Conservation (phyloP, 345 rosid genomes). For the Streptanthus diversifolius region DNA sequence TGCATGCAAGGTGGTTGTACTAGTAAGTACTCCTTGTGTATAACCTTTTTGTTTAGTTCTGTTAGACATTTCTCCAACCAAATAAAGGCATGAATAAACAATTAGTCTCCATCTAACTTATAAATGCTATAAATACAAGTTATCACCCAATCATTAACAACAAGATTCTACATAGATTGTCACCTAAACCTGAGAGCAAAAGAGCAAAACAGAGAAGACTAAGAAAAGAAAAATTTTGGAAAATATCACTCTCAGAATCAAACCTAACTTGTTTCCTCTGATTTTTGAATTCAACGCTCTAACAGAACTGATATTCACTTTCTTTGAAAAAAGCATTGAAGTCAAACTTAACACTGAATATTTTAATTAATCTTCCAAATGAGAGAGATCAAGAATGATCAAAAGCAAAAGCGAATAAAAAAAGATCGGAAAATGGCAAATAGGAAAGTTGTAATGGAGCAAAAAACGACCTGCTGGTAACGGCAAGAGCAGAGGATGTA, state of each 20-base stretch:
- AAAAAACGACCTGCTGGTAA: conserved; percentile 15
- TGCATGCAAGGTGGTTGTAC: conserved; percentile 37
- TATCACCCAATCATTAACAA: too few relatives aligned
- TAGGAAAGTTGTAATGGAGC: neutral
- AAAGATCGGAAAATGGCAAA: neutral
- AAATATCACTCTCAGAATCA: neutral
- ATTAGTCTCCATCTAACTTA: neutral
- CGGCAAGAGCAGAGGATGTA: conserved; percentile 3
- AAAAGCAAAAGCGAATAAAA: neutral
- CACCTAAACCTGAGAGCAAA: neutral
- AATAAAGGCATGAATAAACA: neutral
- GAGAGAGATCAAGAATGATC: neutral
- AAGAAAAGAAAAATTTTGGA: neutral
- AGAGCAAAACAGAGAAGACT: neutral
- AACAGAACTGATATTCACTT: neutral
- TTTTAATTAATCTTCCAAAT: neutral
- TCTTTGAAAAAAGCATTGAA: neutral
- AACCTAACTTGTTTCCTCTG: neutral
- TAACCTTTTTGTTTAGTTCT: conserved; percentile 6
- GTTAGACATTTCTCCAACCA: conserved; percentile 22
- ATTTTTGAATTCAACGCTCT: neutral
- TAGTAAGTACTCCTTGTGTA: conserved; percentile 16
- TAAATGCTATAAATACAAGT: neutral
- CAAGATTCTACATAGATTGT: neutral
- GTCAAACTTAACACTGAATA: neutral